Base-by-base conservation (phyloP, 2,329 filamentous ascomycete species). In the Akanthomyces lecanii region DNA sequence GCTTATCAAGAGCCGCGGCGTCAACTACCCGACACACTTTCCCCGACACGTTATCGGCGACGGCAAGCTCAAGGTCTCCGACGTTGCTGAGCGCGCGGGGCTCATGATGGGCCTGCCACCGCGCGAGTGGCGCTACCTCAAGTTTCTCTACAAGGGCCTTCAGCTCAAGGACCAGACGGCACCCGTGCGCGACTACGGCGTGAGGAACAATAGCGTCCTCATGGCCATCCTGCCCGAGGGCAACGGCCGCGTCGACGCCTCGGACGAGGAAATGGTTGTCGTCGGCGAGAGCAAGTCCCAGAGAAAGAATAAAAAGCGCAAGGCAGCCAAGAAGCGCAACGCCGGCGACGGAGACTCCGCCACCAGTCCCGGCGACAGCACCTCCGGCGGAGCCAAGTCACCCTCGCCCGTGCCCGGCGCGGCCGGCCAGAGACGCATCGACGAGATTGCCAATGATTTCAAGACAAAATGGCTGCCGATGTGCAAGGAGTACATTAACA, bases 41-140 rank as follows among this genome's bases (percentile, higher is more conserved):
- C 88, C 90, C 0, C 87, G 87, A 14, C 90, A 88, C 73, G 85
- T 86, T 64, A 92, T 94, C 70, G 87, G 86, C 63, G 87, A 91
- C 71, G 89, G 89, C 53, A 87, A 89, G 71, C 77, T 93, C 62
- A 81, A 79, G 40, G 85, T 92, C 40, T 76, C 80, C 61, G 88
- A 90, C 68, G 81, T 93, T 38, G 82, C 85, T 63, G 81, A 88
- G 61, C 86, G 89, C n/a, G 84, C 87, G 5, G 86, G 84, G 61
- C 79, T 88, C 67, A 81, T 90, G 72, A 82, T 91, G 76, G 83
- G 85, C 59, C 75, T 91, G 38, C 79, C 82, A 5, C 82, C 86
- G 52, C 77, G 78, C 70, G 71, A 79, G 70, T 73, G 77, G 8
- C 74, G 75, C 36, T 77, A 81, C 53, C 78, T 92, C 71, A 89